Evolutionary conservation across 2,329 filamentous ascomycete genomes (phyloP).

Genomic region (Huntiella abstrusa): DNA sequence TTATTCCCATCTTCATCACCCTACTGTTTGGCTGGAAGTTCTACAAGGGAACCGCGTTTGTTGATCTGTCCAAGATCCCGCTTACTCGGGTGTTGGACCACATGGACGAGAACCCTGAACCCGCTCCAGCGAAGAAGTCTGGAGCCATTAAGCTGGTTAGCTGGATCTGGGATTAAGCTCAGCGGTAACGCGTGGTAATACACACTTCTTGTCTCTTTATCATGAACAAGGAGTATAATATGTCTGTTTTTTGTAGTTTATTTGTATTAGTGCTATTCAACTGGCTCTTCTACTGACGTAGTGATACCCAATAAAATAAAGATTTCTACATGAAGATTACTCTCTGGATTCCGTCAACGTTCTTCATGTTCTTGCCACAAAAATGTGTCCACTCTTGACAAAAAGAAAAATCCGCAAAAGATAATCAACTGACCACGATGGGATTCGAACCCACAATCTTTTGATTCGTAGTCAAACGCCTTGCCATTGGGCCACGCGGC

Average conservation of each 20-base stretch:
- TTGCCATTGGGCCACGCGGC: conserved; percentile 10
- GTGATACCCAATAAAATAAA: conserved; percentile 7
- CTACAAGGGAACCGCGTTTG: conserved; percentile 39
- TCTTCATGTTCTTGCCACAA: neutral
- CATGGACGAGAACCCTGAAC: conserved; percentile 6
- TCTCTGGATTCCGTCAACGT: neutral
- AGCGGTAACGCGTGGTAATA: neutral
- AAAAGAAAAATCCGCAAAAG: neutral
- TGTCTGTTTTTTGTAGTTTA: conserved; percentile 8
- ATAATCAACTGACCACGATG: conserved; percentile 7
- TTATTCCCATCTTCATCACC: conserved; percentile 37
- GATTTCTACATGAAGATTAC: neutral
- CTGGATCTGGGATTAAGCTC: conserved; percentile 10
- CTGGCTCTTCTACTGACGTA: conserved; percentile 4
- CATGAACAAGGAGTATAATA: conserved; percentile 7
- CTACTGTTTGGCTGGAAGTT: conserved; percentile 47
- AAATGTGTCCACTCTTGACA: neutral
- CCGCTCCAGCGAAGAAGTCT: neutral
- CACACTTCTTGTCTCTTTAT: neutral
- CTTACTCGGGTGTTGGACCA: conserved; percentile 32
- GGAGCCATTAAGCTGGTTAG: conserved; percentile 6
- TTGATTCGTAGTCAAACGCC: conserved; percentile 11
- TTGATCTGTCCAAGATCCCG: conserved; percentile 31
- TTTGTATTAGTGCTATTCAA: conserved; percentile 10
- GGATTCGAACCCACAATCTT: conserved; percentile 11